phyloP scores from a whole-genome alignment of 768 basidiomycete genomes.

The Zangia roseola region DNA sequence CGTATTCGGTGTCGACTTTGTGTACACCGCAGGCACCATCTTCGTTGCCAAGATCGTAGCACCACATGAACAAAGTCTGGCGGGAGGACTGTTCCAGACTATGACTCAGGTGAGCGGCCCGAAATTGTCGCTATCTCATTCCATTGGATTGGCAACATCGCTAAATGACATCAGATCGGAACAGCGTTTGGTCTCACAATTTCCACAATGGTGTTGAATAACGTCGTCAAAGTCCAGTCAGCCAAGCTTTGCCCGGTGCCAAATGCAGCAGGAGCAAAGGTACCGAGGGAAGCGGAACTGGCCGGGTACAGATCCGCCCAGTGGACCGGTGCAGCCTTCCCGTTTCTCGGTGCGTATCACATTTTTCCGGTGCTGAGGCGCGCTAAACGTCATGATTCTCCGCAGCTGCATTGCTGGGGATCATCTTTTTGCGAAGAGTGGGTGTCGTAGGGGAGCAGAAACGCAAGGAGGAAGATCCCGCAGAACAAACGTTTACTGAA shows the following conservation, averaged over 20 bases:
- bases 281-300: conserved; percentile 41
- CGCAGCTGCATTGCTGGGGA: conserved; percentile 33
- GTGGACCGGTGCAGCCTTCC: conserved; percentile 65
- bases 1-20: conserved; percentile 78
- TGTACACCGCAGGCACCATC: conserved; percentile 69
- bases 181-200: conserved; percentile 69
- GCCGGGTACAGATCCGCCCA: conserved; percentile 59
- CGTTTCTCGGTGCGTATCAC: conserved; percentile 45
- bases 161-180: conserved; percentile 53
- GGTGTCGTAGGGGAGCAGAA: conserved; percentile 38
- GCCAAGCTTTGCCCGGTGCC: conserved; percentile 31
- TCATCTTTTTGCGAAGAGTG: conserved; percentile 38
- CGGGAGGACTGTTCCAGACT: conserved; percentile 76
- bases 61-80: conserved; percentile 72
- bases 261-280: conserved; percentile 26
- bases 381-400: background rate
- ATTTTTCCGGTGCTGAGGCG: background rate
- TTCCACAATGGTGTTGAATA: conserved; percentile 68
- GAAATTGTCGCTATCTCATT: background rate
- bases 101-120: conserved; percentile 58
- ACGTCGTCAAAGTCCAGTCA: conserved; percentile 39
- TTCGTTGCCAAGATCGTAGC: conserved; percentile 68
- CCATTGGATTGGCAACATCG: background rate
- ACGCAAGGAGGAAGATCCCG: conserved; percentile 8
- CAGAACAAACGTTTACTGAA: conserved; percentile 24